These are phyloP conservation scores for Dendrocalamus latiflorus DNA, from an alignment of 202 grass and related monocot genomes.

Conservation along the genomic window DNA sequence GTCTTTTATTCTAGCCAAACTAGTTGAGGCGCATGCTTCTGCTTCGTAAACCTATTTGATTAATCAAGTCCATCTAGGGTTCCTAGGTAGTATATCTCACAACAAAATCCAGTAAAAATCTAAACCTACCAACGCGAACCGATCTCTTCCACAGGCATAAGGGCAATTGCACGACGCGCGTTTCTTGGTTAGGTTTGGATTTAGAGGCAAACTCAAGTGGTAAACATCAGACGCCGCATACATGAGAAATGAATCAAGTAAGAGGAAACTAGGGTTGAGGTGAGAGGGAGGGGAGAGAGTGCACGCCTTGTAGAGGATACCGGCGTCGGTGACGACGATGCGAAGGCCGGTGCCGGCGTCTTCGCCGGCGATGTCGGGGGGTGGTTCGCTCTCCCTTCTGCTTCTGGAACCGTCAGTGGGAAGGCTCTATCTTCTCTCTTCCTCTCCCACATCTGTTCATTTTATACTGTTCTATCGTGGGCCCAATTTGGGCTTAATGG, in stretches of 20 bases:
- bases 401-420: neutral
- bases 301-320: neutral
- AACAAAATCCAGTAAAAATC: neutral
- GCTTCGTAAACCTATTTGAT: neutral
- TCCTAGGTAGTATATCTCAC: neutral
- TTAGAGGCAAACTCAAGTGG: neutral
- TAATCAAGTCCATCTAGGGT: neutral
- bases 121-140: neutral
- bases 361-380: neutral
- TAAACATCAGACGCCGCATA: neutral
- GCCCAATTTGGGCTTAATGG: neutral
- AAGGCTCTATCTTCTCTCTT: no score
- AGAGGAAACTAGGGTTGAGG: neutral
- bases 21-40: no score
- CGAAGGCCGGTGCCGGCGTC: neutral
- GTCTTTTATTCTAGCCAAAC: no score
- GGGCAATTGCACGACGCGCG: neutral
- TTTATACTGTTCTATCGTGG: neutral
- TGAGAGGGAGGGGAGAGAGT: neutral
- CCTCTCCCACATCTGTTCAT: neutral
- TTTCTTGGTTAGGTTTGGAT: no score
- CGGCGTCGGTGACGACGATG: neutral
- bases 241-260: neutral
- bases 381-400: no score
- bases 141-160: neutral